Evolutionary conservation across 257 asterid genomes (phyloP).

Genomic region (Solanum rostratum): DNA sequence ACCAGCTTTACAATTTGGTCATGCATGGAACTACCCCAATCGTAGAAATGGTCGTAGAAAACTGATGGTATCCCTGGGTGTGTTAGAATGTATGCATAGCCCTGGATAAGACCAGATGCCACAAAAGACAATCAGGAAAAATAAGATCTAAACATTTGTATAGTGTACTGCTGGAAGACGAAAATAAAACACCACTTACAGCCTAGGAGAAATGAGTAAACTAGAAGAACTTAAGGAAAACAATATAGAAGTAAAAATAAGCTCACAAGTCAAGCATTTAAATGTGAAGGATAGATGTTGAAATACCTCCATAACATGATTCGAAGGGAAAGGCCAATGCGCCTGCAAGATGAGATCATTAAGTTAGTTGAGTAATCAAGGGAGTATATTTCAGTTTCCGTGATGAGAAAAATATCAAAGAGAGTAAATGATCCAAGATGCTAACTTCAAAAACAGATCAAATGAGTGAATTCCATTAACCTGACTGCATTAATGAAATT

Average conservation of each 20-base stretch:
- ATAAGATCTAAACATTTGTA: not conserved
- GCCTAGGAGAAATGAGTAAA: not conserved
- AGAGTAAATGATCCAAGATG: not conserved
- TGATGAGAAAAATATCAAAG: not conserved
- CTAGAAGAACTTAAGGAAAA: not conserved
- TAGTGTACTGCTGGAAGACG: not conserved
- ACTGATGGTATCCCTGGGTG: constrained; percentile 91
- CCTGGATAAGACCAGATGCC: constrained; percentile 22
- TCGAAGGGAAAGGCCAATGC: constrained; percentile 91
- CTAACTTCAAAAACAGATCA: not conserved
- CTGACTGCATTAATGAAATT: not conserved
- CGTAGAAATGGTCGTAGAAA: constrained; percentile 83
- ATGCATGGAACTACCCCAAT: constrained; percentile 51
- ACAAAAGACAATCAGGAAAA: not conserved
- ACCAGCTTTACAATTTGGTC: constrained; percentile 88
- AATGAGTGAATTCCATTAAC: not conserved
- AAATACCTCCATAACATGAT: constrained; percentile 86
- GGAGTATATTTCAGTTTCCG: not conserved
- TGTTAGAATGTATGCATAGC: constrained; percentile 77
- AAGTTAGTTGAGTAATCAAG: not conserved
- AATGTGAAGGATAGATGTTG: not conserved
- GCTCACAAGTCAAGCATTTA: not conserved
- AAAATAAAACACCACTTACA: not conserved
- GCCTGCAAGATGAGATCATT: constrained; percentile 37
- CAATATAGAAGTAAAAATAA: not conserved